Conservation (phyloP, 768 basidiomycete species). For the Phanerochaete carnosa region DNA sequence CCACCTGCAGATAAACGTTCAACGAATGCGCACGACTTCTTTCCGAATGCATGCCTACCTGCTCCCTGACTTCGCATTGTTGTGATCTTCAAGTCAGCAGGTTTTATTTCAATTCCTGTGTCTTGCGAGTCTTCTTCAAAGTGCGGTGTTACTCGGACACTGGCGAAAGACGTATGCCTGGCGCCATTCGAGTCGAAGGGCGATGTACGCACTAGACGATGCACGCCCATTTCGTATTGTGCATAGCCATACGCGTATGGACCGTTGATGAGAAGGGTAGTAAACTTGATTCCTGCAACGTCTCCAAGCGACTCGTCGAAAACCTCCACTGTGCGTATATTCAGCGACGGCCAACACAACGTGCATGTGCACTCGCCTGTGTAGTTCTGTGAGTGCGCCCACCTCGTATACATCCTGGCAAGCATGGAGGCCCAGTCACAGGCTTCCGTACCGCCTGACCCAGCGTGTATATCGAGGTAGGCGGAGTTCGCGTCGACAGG, state of each 20-base stretch:
- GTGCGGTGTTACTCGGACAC: constrained; percentile 17
- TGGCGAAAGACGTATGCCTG: constrained; percentile 11
- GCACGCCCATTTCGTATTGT: constrained; percentile 18
- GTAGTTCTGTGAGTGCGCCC: constrained; percentile 15
- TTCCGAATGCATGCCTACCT: neutral
- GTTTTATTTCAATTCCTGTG: constrained; percentile 9
- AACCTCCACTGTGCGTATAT: constrained; percentile 8
- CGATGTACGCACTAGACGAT: constrained; percentile 11
- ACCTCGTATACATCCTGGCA: constrained; percentile 17
- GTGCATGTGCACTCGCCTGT: constrained; percentile 1
- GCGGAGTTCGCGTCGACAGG: constrained; percentile 17
- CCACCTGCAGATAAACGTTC: neutral
- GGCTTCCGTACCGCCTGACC: constrained; percentile 13
- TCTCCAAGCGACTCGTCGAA: constrained; percentile 13
- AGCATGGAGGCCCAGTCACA: constrained; percentile 18
- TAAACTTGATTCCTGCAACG: constrained; percentile 5
- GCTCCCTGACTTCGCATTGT: constrained; percentile 9
- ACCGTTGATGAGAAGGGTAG: constrained; percentile 15
- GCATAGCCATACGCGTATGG: constrained; percentile 17
- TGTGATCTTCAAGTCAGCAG: constrained; percentile 14
- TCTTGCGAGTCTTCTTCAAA: constrained; percentile 13
- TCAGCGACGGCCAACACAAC: neutral
- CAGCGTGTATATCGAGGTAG: constrained; percentile 16
- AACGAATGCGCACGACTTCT: neutral
- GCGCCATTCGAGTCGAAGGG: constrained; percentile 6